A percentile compares a stretch with the other conserved stretches of the same genome.
phyloP scores from a whole-genome alignment of 768 basidiomycete genomes.

The Amylocystis lapponica region DNA sequence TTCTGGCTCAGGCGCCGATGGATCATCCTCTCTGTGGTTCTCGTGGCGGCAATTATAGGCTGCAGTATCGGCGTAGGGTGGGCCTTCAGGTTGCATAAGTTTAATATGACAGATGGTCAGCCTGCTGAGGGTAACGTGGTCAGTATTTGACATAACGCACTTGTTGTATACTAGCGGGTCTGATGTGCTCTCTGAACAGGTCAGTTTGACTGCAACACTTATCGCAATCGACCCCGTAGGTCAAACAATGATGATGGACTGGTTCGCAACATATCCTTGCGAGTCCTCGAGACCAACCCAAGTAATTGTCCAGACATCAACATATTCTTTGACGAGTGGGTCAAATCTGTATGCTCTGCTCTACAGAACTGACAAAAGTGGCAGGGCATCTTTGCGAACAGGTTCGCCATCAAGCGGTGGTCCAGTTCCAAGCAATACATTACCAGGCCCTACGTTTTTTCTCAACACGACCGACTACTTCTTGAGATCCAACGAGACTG shows the following conservation, averaged over 20 bases:
- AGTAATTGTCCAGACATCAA: conserved; percentile 10
- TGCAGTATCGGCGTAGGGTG: too few species aligned
- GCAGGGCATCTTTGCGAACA: conserved; percentile 9
- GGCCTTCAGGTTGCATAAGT: too few species aligned
- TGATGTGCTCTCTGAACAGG: conserved; percentile 5
- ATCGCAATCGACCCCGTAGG: conserved; percentile 6
- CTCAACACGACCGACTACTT: conserved; percentile 8
- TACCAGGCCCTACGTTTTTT: conserved; percentile 6
- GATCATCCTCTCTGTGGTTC: too few species aligned
- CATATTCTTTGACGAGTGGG: conserved; percentile 12
- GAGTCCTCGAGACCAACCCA: neutral
- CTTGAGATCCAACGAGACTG: conserved; percentile 3
- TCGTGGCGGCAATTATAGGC: too few species aligned
- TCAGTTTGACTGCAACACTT: conserved; percentile 8
- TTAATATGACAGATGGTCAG: too few species aligned
- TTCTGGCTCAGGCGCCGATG: too few species aligned
- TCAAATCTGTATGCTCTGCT: neutral
- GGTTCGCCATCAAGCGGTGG: neutral
- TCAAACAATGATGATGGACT: conserved; percentile 11
- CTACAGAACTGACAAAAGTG: neutral
- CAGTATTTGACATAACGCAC: too few species aligned
- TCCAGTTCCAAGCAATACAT: neutral
- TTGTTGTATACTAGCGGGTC: too few species aligned
- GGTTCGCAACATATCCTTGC: conserved; percentile 3
- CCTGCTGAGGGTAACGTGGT: too few species aligned